Conservation (phyloP, 208 protist genomes). For the Zelonia costaricensis region DNA sequence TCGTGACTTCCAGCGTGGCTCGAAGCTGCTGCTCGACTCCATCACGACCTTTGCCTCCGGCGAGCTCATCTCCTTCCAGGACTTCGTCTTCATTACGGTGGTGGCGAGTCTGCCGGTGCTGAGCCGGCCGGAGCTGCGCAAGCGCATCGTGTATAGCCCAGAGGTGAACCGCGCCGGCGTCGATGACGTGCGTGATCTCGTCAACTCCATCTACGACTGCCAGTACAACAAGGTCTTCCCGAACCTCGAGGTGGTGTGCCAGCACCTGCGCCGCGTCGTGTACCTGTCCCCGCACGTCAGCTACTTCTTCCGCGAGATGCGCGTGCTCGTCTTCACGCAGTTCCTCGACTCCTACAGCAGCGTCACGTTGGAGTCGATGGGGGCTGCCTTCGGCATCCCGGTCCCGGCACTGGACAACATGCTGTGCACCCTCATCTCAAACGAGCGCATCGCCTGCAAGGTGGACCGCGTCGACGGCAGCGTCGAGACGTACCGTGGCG, state of each 20-base stretch:
- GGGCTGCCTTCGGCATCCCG: slow-evolving; percentile 94
- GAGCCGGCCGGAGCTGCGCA: slow-evolving; percentile 87
- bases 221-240: slow-evolving; percentile 95
- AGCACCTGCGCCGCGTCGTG: slow-evolving; percentile 89
- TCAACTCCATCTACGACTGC: slow-evolving; percentile 96
- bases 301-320: slow-evolving; percentile 97
- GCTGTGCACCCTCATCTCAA: slow-evolving; percentile 97
- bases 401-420: slow-evolving; percentile 90
- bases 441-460: slow-evolving; percentile 96
- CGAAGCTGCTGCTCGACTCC: slow-evolving; percentile 95
- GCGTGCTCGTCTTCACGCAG: slow-evolving; percentile 97
- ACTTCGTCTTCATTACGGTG: slow-evolving; percentile 96
- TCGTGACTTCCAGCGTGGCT: slow-evolving; percentile 94
- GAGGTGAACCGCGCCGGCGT: slow-evolving; percentile 93
- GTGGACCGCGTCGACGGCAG: slow-evolving; percentile 98
- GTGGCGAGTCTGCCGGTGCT: slow-evolving; percentile 90
- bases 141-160: slow-evolving; percentile 87
- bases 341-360: slow-evolving; percentile 99
- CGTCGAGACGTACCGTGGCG: slow-evolving; percentile 96
- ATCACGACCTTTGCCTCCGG: slow-evolving; percentile 98
- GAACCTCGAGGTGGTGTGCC: slow-evolving; percentile 91
- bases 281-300: slow-evolving; percentile 93
- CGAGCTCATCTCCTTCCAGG: slow-evolving; percentile 94
- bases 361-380: slow-evolving; percentile 96
- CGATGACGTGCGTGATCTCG: slow-evolving; percentile 84